Evolutionary conservation across 169 alveolate genomes (phyloP).

Genomic region (Plasmodium inui): DNA sequence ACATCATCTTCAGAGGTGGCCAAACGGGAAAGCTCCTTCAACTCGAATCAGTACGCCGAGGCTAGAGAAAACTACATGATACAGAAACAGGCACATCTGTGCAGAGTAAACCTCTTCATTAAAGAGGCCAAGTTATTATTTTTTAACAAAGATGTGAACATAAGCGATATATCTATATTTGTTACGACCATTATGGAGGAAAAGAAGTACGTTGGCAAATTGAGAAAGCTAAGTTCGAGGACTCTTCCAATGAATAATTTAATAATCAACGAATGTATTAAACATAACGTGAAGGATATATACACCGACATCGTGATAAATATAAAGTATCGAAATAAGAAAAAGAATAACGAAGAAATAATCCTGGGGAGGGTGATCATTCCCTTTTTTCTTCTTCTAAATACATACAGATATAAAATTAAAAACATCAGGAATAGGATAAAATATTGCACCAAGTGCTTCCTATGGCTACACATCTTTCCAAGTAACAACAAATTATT

Average conservation of each 20-base stretch:
- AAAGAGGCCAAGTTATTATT: conserved; percentile 67
- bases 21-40: conserved; percentile 8
- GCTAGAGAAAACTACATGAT: conserved; percentile 6
- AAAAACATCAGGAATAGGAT: conserved; percentile 45
- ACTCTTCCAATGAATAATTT: conserved; percentile 66
- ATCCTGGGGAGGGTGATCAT: conserved; percentile 58
- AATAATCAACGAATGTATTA: conserved; percentile 49
- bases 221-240: conserved; percentile 52
- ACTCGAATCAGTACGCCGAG: background rate
- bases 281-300: conserved; percentile 51
- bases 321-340: conserved; percentile 36
- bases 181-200: conserved; percentile 58
- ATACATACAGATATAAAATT: conserved; percentile 55
- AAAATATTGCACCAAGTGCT: conserved; percentile 63
- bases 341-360: conserved; percentile 59
- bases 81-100: conserved; percentile 11
- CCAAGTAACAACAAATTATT: conserved; percentile 78
- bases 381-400: conserved; percentile 58
- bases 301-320: conserved; percentile 50
- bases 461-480: conserved; percentile 66
- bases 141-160: conserved; percentile 37
- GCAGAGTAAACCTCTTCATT: conserved; percentile 39
- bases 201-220: conserved; percentile 58
- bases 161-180: conserved; percentile 44
- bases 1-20: background rate